A percentile compares a stretch with the other conserved stretches of the same genome.
Conservation (phyloP, 2,329 filamentous ascomycete species). For the Amesomyces nigricolor region DNA sequence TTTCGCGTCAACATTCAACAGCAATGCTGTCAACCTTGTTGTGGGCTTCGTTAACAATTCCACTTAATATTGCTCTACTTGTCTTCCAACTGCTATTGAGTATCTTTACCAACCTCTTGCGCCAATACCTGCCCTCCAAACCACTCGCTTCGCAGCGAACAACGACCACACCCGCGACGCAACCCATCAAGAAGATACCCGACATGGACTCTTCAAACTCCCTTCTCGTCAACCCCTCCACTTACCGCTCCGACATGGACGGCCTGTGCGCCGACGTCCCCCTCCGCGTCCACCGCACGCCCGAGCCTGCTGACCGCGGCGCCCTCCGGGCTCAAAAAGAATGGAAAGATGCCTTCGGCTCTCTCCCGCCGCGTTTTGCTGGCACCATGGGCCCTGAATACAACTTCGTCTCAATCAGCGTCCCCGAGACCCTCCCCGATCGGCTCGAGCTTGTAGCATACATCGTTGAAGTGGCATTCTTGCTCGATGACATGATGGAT, state of each 20-base stretch:
- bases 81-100: too few relatives aligned
- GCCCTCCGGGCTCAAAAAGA: constrained; percentile 15
- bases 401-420: neutral
- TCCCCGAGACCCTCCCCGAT: constrained; percentile 10
- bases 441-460: constrained; percentile 13
- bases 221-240: neutral
- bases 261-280: constrained; percentile 2
- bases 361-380: neutral
- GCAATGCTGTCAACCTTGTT: too few relatives aligned
- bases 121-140: too few relatives aligned
- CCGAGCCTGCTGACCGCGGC: constrained; percentile 7
- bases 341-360: constrained; percentile 3
- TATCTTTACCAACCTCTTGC: too few relatives aligned
- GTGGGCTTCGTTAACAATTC: too few relatives aligned
- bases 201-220: constrained; percentile 2
- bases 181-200: too few relatives aligned
- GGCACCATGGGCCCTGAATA: constrained; percentile 6
- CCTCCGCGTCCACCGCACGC: constrained; percentile 5
- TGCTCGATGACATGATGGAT: constrained; percentile 15
- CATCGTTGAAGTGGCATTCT: constrained; percentile 6
- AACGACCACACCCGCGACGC: too few relatives aligned
- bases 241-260: neutral
- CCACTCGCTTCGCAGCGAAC: too few relatives aligned
- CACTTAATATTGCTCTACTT: too few relatives aligned
- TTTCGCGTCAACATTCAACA: too few relatives aligned